Conservation (phyloP, 495 filamentous ascomycete genomes). For the Sabuloglossum arenarium region DNA sequence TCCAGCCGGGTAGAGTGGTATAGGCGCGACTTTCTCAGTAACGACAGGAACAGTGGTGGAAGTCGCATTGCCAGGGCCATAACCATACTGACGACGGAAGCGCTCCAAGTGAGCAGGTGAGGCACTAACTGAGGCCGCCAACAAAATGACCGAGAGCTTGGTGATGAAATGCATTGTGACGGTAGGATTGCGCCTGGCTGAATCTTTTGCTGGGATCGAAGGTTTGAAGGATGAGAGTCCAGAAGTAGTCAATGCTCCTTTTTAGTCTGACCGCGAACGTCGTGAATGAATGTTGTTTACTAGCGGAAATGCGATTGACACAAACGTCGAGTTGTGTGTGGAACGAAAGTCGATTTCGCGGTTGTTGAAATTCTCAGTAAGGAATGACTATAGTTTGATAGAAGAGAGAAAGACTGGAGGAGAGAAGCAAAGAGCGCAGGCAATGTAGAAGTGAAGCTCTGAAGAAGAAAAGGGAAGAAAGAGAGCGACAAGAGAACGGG, state of each 20-base stretch:
- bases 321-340: not conserved
- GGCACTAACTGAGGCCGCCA: not conserved
- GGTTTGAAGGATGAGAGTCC: not conserved
- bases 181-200: not conserved
- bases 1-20: not conserved
- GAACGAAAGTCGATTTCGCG: not conserved
- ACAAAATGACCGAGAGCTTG: not conserved
- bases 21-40: not conserved
- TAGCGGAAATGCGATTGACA: not conserved
- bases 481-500: not conserved
- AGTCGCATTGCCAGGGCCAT: too few relatives aligned
- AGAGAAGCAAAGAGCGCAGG: not conserved
- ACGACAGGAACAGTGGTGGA: not conserved
- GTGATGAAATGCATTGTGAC: not conserved
- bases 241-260: not conserved
- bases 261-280: not conserved
- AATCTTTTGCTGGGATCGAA: not conserved
- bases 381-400: not conserved
- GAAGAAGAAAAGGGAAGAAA: not conserved
- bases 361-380: not conserved
- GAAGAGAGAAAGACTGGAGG: not conserved
- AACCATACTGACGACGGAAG: not conserved
- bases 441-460: not conserved
- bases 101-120: not conserved
- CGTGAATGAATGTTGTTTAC: not conserved